A percentile compares a stretch with the other conserved stretches of the same genome.
These are phyloP conservation scores for Meyerozyma athensensis DNA, from an alignment of 1,139 yeast species.

Conservation along the genomic window DNA sequence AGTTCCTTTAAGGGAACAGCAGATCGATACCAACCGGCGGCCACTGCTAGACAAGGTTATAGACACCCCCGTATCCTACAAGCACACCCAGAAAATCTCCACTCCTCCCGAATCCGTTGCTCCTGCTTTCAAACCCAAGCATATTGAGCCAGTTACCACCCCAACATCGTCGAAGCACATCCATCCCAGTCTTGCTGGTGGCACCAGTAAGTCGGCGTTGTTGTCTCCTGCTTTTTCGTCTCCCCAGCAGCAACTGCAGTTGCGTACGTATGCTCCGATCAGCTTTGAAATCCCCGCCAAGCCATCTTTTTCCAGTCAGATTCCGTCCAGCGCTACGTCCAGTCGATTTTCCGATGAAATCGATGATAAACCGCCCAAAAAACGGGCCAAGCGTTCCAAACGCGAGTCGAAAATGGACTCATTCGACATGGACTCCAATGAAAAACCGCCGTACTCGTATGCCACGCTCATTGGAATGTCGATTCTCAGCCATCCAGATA, in stretches of 20 bases:
- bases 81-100: conserved; percentile 20
- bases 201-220: conserved; percentile 15
- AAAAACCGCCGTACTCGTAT: conserved; percentile 90
- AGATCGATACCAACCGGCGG: conserved; percentile 6
- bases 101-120: conserved; percentile 32
- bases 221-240: conserved; percentile 50
- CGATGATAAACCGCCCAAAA: conserved; percentile 12
- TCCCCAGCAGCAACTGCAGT: conserved; percentile 24
- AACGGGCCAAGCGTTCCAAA: conserved; percentile 23
- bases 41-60: conserved; percentile 7
- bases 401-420: conserved; percentile 25
- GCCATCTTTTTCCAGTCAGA: conserved; percentile 13
- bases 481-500: conserved; percentile 74
- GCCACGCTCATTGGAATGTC: conserved; percentile 95
- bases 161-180: conserved; percentile 18
- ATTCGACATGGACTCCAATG: conserved; percentile 38
- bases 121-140: conserved; percentile 9
- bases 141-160: conserved; percentile 7
- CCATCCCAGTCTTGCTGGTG: conserved; percentile 10
- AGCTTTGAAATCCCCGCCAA: conserved; percentile 11
- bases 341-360: conserved; percentile 9
- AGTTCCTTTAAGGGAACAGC: conserved; percentile 17
- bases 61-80: conserved; percentile 18
- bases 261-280: conserved; percentile 1
- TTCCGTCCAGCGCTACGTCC: conserved; percentile 16